These are phyloP conservation scores for Triglochin maritima DNA, from an alignment of 106 monocot genomes.

Conservation along the genomic window DNA sequence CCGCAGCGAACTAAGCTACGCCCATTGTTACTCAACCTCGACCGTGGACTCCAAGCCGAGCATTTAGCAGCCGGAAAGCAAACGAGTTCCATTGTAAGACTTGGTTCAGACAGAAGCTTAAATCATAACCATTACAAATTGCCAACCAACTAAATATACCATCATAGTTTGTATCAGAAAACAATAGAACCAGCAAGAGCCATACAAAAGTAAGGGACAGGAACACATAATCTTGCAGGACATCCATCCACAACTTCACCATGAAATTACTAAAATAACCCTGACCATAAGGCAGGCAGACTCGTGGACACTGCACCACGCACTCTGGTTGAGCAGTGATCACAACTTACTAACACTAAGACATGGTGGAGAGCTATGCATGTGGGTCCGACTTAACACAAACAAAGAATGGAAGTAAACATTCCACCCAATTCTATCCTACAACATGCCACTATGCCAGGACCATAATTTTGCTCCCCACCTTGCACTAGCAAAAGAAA, in stretches of 20 bases:
- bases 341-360: not conserved
- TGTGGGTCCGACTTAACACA: not conserved
- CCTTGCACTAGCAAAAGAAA: no score
- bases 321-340: not conserved
- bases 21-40: not conserved
- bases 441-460: no score
- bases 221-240: not conserved
- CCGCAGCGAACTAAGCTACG: slow-evolving; percentile 24
- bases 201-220: not conserved
- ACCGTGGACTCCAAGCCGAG: not conserved
- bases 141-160: not conserved
- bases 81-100: slow-evolving; percentile 22
- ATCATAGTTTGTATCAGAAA: not conserved
- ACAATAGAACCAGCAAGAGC: not conserved
- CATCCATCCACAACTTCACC: not conserved
- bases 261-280: not conserved
- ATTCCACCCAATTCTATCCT: not conserved
- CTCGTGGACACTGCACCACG: not conserved
- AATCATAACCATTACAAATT: not conserved
- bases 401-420: not conserved
- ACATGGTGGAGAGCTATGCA: not conserved
- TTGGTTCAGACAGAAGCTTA: not conserved
- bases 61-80: slow-evolving; percentile 8
- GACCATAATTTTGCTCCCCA: no score
- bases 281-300: not conserved